These are phyloP conservation scores for Botryococcus braunii DNA, from an alignment of 163 green algal genomes.

Conservation along the genomic window DNA sequence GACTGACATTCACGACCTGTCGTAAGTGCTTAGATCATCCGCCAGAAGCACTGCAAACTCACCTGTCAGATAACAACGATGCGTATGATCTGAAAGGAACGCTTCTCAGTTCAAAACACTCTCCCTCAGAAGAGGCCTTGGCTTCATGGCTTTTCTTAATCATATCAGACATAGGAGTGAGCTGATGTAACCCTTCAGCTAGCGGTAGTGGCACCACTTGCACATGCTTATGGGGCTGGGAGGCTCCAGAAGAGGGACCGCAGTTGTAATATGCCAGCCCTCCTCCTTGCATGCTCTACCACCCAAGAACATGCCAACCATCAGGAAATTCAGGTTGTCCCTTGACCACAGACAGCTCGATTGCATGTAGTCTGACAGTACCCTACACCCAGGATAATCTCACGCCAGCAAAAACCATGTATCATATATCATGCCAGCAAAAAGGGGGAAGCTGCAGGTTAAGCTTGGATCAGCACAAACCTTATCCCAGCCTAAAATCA, in stretches of 20 bases:
- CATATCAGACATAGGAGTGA: neutral
- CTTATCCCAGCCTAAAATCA: too few relatives aligned
- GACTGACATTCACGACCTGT: too few relatives aligned
- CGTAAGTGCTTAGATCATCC: too few relatives aligned
- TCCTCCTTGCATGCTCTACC: constrained; percentile 54
- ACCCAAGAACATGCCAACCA: neutral
- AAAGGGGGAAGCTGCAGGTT: neutral
- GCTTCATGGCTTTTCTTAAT: neutral
- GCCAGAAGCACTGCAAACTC: neutral
- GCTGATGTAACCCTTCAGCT: neutral
- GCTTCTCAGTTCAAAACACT: neutral
- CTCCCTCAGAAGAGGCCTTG: neutral
- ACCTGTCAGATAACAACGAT: neutral
- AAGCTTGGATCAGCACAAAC: too few relatives aligned
- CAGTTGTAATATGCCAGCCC: constrained; percentile 84
- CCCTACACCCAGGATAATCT: neutral
- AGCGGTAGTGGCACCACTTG: constrained; percentile 74
- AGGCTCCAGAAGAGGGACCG: constrained; percentile 59
- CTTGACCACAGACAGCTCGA: neutral
- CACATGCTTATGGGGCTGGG: constrained; percentile 85
- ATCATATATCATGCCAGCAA: neutral
- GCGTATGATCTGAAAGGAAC: neutral
- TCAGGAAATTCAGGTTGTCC: neutral
- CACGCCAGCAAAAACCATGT: neutral
- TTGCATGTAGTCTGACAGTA: neutral